These are phyloP conservation scores for Phyllosticta citrichinensis DNA, from an alignment of 2,329 filamentous ascomycete species.

Conservation along the genomic window DNA sequence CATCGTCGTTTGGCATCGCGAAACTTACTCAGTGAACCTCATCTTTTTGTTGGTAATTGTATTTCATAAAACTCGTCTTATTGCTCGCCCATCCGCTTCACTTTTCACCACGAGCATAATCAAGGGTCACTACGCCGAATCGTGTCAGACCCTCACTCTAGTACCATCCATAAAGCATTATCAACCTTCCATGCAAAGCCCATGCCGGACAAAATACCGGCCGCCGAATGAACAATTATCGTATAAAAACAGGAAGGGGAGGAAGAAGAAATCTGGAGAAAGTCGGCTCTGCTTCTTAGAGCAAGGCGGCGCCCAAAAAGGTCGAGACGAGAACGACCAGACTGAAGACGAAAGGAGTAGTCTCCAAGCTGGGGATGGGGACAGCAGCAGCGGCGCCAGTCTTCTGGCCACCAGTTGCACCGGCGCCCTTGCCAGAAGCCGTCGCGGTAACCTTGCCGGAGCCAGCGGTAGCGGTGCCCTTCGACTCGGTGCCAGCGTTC, in stretches of 20 bases:
- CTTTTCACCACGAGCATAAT: not conserved
- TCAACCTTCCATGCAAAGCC: slow-evolving; percentile 4
- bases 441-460: slow-evolving; percentile 37
- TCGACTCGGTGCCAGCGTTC: slow-evolving; percentile 38
- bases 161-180: not conserved
- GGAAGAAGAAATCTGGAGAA: not conserved
- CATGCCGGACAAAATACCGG: slow-evolving; percentile 7
- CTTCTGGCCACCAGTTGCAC: slow-evolving; percentile 21
- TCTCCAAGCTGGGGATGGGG: slow-evolving; percentile 34
- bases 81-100: not conserved
- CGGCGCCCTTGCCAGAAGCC: slow-evolving; percentile 17
- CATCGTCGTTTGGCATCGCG: not conserved
- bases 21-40: not conserved
- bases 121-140: not conserved
- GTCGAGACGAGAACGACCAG: slow-evolving; percentile 43
- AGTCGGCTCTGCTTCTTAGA: slow-evolving; percentile 17
- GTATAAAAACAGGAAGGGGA: slow-evolving; percentile 1
- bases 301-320: slow-evolving; percentile 42
- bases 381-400: slow-evolving; percentile 36
- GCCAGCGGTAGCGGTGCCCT: slow-evolving; percentile 39
- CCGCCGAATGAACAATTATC: slow-evolving; percentile 8
- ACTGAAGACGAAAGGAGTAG: slow-evolving; percentile 43
- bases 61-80: not conserved
- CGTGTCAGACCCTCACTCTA: not conserved
- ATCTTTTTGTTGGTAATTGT: not conserved